phyloP scores from a whole-genome alignment of 164 flowering plant genomes.

The Macadamia integrifolia region DNA sequence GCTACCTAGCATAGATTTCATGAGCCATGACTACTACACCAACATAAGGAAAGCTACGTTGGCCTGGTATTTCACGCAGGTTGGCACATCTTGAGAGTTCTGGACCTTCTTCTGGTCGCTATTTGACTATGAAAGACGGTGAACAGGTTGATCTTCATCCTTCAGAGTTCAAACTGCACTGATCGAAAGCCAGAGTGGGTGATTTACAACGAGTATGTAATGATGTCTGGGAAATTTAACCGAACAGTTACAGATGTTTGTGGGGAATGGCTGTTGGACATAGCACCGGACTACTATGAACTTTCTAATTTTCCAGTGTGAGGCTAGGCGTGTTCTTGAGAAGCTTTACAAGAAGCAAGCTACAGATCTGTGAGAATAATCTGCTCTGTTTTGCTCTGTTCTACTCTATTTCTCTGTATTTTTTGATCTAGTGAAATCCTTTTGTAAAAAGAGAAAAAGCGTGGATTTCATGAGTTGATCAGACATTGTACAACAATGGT shows the following conservation, averaged over 20 bases:
- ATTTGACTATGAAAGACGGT: conserved; percentile 94
- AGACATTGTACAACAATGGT: too few species aligned
- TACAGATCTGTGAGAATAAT: too few species aligned
- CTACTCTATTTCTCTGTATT: too few species aligned
- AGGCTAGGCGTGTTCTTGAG: conserved; percentile 87
- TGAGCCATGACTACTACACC: conserved; percentile 84
- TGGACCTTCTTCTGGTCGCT: conserved; percentile 82
- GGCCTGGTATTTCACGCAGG: conserved; percentile 98
- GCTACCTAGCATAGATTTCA: conserved; percentile 93
- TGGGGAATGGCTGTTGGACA: conserved; percentile 89
- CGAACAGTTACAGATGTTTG: conserved; percentile 93
- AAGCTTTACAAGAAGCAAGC: conserved; percentile 76
- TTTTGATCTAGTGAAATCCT: too few species aligned
- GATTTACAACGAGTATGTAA: conserved; percentile 88
- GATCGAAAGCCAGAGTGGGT: conserved; percentile 99
- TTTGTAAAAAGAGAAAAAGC: too few species aligned
- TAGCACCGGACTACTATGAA: conserved; percentile 89
- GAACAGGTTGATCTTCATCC: conserved; percentile 97
- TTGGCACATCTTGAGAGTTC: conserved; percentile 97
- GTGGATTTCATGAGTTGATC: too few species aligned
- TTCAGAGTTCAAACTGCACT: conserved; percentile 84
- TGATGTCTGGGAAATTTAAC: conserved; percentile 87
- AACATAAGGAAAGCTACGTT: conserved; percentile 96
- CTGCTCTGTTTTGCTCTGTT: too few species aligned
- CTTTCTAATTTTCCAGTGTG: conserved; percentile 83